phyloP scores from a whole-genome alignment of 371 early-diverging fungal species.

The Syncephalis plumigaleata region DNA sequence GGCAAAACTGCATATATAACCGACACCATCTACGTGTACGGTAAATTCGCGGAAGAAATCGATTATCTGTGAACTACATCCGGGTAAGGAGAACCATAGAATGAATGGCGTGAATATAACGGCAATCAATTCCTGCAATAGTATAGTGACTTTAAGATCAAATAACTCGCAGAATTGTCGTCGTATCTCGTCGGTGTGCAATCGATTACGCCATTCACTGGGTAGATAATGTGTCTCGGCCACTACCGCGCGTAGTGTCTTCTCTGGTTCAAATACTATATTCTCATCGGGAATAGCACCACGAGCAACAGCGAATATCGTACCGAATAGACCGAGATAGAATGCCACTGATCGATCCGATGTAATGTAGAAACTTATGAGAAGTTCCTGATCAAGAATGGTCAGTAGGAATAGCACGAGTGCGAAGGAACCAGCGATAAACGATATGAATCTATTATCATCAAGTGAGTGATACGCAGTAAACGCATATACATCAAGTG shows the following conservation, averaged over 20 bases:
- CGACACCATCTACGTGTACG: slow-evolving; percentile 74
- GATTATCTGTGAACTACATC: slow-evolving; percentile 56
- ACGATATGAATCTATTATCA: slow-evolving; percentile 57
- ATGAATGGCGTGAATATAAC: slow-evolving; percentile 76
- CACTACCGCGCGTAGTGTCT: slow-evolving; percentile 48
- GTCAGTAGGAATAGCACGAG: slow-evolving; percentile 68
- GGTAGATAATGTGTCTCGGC: slow-evolving; percentile 87
- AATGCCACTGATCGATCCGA: slow-evolving; percentile 71
- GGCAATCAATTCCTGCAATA: slow-evolving; percentile 65
- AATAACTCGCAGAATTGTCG: slow-evolving; percentile 63
- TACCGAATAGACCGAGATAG: slow-evolving; percentile 80
- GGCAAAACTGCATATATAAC: slow-evolving; percentile 91
- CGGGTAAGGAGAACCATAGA: slow-evolving; percentile 62
- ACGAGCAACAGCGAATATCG: slow-evolving; percentile 61
- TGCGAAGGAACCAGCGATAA: slow-evolving; percentile 79
- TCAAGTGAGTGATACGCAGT: not conserved
- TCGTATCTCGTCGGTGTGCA: slow-evolving; percentile 77
- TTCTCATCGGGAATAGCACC: slow-evolving; percentile 74
- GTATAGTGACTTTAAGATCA: slow-evolving; percentile 57
- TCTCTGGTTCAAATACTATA: slow-evolving; percentile 65
- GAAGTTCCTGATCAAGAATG: slow-evolving; percentile 70
- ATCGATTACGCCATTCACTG: slow-evolving; percentile 56
- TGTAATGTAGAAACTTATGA: slow-evolving; percentile 78
- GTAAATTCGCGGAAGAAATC: slow-evolving; percentile 91
- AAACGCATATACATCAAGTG: not conserved